Base-by-base conservation (phyloP, 805 yeast species). In the Yarrowia deformans region DNA sequence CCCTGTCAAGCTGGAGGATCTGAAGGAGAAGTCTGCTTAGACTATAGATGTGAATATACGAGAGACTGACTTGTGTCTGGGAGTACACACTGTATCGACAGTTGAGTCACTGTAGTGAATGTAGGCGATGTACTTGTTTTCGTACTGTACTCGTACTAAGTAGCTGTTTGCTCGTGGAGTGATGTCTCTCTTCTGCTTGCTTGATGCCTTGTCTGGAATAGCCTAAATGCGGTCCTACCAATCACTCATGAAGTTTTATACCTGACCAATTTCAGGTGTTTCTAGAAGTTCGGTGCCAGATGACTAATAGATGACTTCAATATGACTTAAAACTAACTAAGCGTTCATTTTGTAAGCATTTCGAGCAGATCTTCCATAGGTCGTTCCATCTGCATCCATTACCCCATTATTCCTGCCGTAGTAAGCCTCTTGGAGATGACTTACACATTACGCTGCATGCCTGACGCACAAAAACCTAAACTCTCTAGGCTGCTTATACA, bases 1-100 rank as follows among this genome's bases (percentile, higher is more conserved):
- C 68, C 74, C 75, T 13, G 69, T 71, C 42, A 68, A 66, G 29
- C 52, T 54, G 34, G 69, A 50, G 35, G 52, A 63, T n/a, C 56
- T 49, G 18, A 40, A 66, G 43, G 69, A 54, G 45, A 42, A 42
- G 50, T 29, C 42, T 13, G 52, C 52, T 23, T 66, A 45, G 42
- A 42, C 19, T 35, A 39, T 13, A 54, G n/a, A 40, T 7, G 29
- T 48, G 48, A 63, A 39, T 29, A 63, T 19, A 40, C 16, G 43
- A 39, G 42, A 39, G 32, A 43, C 37, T 49, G 13, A 49, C 13
- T 19, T 29, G 54, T 40, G 18, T 23, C 29, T 23, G 29, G 29
- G 29, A 23, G 29, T 23, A 23, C 29, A 4, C 29, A 23, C 29
- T 23, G 29, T 23, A 2, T 23, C 29, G 4, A 23, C 29, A 23